Evolutionary conservation across 805 yeast genomes (phyloP).

Genomic region (Metschnikowia proteae): DNA sequence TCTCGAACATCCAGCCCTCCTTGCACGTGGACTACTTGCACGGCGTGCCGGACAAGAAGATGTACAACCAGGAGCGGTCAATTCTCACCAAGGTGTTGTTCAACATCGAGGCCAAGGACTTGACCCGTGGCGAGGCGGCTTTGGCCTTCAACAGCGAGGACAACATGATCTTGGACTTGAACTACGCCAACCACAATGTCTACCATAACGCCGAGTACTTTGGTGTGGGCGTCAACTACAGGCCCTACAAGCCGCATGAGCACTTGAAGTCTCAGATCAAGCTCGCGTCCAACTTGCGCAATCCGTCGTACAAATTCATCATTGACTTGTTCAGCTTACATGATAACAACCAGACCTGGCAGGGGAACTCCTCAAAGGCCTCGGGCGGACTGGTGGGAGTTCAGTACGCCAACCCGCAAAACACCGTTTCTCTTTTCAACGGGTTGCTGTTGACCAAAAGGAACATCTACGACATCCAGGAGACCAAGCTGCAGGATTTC

Average conservation of each 20-base stretch:
- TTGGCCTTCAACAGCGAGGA: conserved; percentile 38
- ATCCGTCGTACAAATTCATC: conserved; percentile 42
- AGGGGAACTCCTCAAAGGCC: conserved; percentile 52
- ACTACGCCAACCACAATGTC: conserved; percentile 41
- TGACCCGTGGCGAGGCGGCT: conserved; percentile 33
- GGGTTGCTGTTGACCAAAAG: conserved; percentile 65
- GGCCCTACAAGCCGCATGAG: conserved; percentile 52
- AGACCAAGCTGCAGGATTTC: conserved; percentile 45
- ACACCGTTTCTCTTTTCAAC: conserved; percentile 27
- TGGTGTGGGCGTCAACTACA: conserved; percentile 43
- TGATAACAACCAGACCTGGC: conserved; percentile 48
- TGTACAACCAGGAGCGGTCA: conserved; percentile 36
- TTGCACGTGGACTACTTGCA: conserved; percentile 39
- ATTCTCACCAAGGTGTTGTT: conserved; percentile 46
- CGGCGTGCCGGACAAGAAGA: conserved; percentile 22
- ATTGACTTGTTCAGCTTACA: conserved; percentile 30
- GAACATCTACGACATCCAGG: conserved; percentile 47
- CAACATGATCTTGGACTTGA: conserved; percentile 33
- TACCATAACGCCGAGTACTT: conserved; percentile 52
- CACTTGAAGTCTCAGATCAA: conserved; percentile 43
- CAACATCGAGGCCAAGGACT: conserved; percentile 36
- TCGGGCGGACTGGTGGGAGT: conserved; percentile 52
- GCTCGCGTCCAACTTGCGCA: conserved; percentile 43
- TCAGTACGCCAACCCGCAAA: conserved; percentile 26
- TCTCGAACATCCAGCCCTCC: conserved; percentile 36